Evolutionary conservation across 352 stramenopile species (phyloP).

Genomic region (Peronospora farinosa): DNA sequence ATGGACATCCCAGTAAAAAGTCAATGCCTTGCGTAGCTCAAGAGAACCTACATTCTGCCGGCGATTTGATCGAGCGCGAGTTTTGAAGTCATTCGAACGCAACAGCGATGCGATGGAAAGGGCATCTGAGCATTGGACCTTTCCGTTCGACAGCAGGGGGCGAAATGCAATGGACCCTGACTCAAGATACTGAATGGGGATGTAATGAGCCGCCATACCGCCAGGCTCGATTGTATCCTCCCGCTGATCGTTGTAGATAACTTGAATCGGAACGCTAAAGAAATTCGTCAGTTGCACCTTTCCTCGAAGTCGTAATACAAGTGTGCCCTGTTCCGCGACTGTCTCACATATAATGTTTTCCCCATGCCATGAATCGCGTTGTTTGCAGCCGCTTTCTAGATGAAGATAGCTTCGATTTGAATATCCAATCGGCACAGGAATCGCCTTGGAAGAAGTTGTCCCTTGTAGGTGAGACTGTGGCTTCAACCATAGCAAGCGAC

Average conservation of each 20-base stretch:
- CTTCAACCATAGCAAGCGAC: constrained; percentile 71
- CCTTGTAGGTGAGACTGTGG: constrained; percentile 47
- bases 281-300: constrained; percentile 78
- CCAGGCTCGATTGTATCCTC: constrained; percentile 46
- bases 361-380: constrained; percentile 61
- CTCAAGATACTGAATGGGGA: constrained; percentile 77
- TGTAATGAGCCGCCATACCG: constrained; percentile 52
- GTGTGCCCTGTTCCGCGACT: constrained; percentile 76
- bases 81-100: constrained; percentile 30
- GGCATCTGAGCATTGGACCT: constrained; percentile 50
- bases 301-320: constrained; percentile 69
- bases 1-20: constrained; percentile 73
- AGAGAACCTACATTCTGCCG: constrained; percentile 49
- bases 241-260: constrained; percentile 67
- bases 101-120: constrained; percentile 61
- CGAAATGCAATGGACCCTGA: constrained; percentile 64
- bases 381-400: constrained; percentile 56
- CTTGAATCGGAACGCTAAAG: constrained; percentile 59
- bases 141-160: constrained; percentile 50
- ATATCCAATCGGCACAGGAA: constrained; percentile 83
- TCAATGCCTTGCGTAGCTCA: constrained; percentile 58
- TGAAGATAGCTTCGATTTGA: constrained; percentile 82
- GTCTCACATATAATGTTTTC: constrained; percentile 83
- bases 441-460: constrained; percentile 48
- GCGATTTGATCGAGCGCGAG: constrained; percentile 18